These are phyloP conservation scores for Periconia macrospinosa DNA, from an alignment of 2,329 filamentous ascomycete genomes.

Conservation along the genomic window DNA sequence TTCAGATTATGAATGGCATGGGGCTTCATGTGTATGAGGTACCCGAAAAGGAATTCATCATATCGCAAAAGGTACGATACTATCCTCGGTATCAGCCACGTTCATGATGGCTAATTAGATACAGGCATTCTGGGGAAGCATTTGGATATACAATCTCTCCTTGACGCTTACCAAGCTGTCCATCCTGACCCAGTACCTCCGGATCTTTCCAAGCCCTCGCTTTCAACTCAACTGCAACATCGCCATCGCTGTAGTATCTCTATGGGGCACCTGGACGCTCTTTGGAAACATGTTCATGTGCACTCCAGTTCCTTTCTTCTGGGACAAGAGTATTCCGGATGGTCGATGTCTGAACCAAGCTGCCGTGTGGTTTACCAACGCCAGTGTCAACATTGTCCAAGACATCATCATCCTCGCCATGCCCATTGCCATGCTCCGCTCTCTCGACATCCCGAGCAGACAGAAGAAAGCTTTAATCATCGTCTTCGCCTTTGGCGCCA, in stretches of 20 bases:
- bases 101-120: constrained; percentile 12
- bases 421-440: constrained; percentile 32
- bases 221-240: constrained; percentile 32
- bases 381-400: constrained; percentile 33
- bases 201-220: constrained; percentile 30
- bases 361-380: constrained; percentile 35
- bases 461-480: constrained; percentile 41
- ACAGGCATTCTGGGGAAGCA: constrained; percentile 39
- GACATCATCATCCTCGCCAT: constrained; percentile 38
- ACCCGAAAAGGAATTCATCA: constrained; percentile 9
- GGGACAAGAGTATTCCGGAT: constrained; percentile 26
- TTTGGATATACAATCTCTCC: constrained; percentile 37
- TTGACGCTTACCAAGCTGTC: constrained; percentile 36
- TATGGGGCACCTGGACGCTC: constrained; percentile 32
- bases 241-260: constrained; percentile 26
- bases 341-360: constrained; percentile 35
- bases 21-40: constrained; percentile 24
- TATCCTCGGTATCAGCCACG: background rate
- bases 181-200: constrained; percentile 36
- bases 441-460: constrained; percentile 32
- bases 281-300: constrained; percentile 40
- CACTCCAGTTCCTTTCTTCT: constrained; percentile 33
- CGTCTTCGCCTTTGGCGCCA: constrained; percentile 42
- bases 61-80: constrained; percentile 15
- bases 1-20: constrained; percentile 36